These are phyloP conservation scores for Cryptococcus wingfieldii DNA, from an alignment of 1,284 basidiomycete genomes.

Conservation along the genomic window DNA sequence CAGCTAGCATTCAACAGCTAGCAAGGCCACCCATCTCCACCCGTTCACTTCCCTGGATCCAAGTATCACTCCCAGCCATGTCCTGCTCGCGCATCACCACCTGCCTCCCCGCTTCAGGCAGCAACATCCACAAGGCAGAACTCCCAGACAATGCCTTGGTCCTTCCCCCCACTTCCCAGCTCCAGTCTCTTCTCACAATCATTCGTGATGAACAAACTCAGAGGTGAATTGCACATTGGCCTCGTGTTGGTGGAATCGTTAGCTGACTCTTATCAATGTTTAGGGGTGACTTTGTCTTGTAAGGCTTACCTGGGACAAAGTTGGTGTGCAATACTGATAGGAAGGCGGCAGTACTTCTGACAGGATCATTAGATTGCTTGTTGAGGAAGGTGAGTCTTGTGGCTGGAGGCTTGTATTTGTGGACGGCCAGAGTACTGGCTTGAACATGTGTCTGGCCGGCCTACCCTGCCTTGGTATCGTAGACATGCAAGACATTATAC, in stretches of 20 bases:
- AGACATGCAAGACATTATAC: not conserved
- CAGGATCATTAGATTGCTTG: conserved; percentile 58
- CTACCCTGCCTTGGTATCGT: too few species aligned
- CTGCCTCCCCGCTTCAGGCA: conserved; percentile 31
- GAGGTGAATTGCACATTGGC: conserved; percentile 29
- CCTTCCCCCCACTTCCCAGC: conserved; percentile 65
- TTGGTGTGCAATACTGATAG: not conserved
- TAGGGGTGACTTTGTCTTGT: conserved; percentile 95
- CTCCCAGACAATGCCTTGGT: conserved; percentile 44
- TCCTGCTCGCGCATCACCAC: conserved; percentile 19
- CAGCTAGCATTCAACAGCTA: not conserved
- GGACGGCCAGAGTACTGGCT: too few species aligned
- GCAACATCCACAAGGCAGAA: conserved; percentile 33
- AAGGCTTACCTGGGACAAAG: conserved; percentile 9
- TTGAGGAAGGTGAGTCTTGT: conserved; percentile 55
- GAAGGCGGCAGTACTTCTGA: conserved; percentile 56
- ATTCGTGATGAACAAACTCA: conserved; percentile 80
- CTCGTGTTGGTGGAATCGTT: not conserved
- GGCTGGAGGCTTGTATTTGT: too few species aligned
- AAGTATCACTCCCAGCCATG: conserved; percentile 4
- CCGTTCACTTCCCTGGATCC: not conserved
- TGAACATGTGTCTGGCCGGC: too few species aligned
- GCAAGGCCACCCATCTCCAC: not conserved
- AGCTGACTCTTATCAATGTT: conserved; percentile 9
- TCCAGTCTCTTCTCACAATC: conserved; percentile 94